Evolutionary conservation across 768 basidiomycete species (phyloP).

Genomic region (Russula virescens): DNA sequence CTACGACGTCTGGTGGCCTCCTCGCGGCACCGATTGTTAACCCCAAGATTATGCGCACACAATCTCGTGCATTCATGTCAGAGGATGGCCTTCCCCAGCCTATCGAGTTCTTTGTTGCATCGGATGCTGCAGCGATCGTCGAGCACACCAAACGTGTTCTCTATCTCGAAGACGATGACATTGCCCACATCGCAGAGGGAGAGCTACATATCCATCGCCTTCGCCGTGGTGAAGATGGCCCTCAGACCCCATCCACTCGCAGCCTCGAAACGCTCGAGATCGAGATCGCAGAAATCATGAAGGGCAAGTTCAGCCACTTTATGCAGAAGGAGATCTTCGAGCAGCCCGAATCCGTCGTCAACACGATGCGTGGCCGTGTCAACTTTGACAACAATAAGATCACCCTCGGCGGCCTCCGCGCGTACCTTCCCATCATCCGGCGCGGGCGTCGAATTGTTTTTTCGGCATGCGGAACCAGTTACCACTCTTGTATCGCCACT

Average conservation of each 20-base stretch:
- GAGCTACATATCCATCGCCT: slow-evolving; percentile 99
- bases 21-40: slow-evolving; percentile 61
- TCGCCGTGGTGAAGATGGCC: slow-evolving; percentile 76
- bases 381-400: slow-evolving; percentile 93
- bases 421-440: slow-evolving; percentile 93
- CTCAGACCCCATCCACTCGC: slow-evolving; percentile 65
- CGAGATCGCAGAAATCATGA: slow-evolving; percentile 99
- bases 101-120: slow-evolving; percentile 99
- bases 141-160: slow-evolving; percentile 99
- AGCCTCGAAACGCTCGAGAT: slow-evolving; percentile 98
- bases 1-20: slow-evolving; percentile 51
- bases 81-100: slow-evolving; percentile 98
- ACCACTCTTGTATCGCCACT: slow-evolving; percentile 95
- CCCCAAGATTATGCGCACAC: slow-evolving; percentile 84
- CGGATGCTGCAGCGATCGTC: slow-evolving; percentile 92
- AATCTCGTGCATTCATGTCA: slow-evolving; percentile 96
- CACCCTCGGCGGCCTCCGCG: slow-evolving; percentile 91
- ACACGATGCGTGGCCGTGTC: slow-evolving; percentile 99
- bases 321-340: slow-evolving; percentile 99
- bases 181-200: slow-evolving; percentile 94
- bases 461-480: slow-evolving; percentile 97
- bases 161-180: slow-evolving; percentile 98
- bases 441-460: slow-evolving; percentile 93
- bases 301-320: slow-evolving; percentile 99
- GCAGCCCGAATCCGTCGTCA: slow-evolving; percentile 98